These are phyloP conservation scores for Zangia roseola DNA, from an alignment of 768 basidiomycete genomes.

Conservation along the genomic window DNA sequence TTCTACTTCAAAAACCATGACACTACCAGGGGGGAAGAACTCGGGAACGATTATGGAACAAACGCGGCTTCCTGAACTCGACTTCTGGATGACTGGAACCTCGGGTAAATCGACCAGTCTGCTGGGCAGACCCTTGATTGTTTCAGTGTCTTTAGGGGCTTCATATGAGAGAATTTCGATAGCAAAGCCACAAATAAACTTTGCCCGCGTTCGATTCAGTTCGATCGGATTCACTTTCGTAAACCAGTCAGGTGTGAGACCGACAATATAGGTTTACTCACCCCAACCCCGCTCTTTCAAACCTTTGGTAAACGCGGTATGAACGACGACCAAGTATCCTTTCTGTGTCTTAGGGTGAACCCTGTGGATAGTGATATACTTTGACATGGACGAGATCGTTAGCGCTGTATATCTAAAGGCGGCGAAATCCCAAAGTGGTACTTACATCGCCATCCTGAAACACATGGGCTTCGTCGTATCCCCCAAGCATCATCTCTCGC, in stretches of 20 bases:
- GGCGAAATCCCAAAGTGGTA: slow-evolving; percentile 14
- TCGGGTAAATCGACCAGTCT: slow-evolving; percentile 62
- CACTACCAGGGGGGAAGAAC: slow-evolving; percentile 91
- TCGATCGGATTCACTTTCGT: slow-evolving; percentile 76
- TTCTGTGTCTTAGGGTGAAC: slow-evolving; percentile 88
- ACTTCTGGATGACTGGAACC: slow-evolving; percentile 56
- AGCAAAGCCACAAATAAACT: slow-evolving; percentile 77
- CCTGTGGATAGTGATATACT: slow-evolving; percentile 94
- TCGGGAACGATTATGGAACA: slow-evolving; percentile 84
- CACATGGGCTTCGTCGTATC: slow-evolving; percentile 90
- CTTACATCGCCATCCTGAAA: slow-evolving; percentile 94
- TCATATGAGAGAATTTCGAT: slow-evolving; percentile 69
- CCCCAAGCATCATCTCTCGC: slow-evolving; percentile 86
- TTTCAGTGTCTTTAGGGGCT: slow-evolving; percentile 44
- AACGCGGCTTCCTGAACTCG: slow-evolving; percentile 67
- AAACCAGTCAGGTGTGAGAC: background rate
- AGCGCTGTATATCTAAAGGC: background rate
- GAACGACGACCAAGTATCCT: slow-evolving; percentile 89
- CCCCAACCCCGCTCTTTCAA: slow-evolving; percentile 78
- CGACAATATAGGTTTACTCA: slow-evolving; percentile 37
- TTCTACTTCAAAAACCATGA: slow-evolving; percentile 90
- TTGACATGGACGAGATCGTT: slow-evolving; percentile 2
- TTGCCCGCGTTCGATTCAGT: slow-evolving; percentile 74
- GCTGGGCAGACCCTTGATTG: slow-evolving; percentile 70
- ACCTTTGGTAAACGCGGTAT: slow-evolving; percentile 87